phyloP scores from a whole-genome alignment of 331 rosid species.

The Quercus lobata region DNA sequence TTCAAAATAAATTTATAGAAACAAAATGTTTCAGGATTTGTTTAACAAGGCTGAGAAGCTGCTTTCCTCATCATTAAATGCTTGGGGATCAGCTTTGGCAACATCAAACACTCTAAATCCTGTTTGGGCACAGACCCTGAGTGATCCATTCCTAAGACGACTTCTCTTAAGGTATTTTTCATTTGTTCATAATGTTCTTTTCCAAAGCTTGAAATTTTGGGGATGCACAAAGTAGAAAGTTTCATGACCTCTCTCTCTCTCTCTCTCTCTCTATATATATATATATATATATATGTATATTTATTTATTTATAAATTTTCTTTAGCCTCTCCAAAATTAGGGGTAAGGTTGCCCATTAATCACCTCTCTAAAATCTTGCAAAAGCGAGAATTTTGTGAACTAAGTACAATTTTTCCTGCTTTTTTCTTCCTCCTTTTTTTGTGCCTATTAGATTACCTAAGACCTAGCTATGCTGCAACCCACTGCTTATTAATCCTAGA shows the following conservation, averaged over 20 bases:
- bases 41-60: slow-evolving; percentile 66
- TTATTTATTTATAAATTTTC: too few species aligned
- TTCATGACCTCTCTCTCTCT: neutral
- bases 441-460: too few species aligned
- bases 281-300: too few species aligned
- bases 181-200: neutral
- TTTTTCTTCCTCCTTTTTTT: too few species aligned
- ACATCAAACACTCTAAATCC: slow-evolving; percentile 59
- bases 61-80: slow-evolving; percentile 54
- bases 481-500: too few species aligned
- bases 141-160: slow-evolving; percentile 88
- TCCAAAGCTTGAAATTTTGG: neutral
- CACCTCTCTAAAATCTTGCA: too few species aligned
- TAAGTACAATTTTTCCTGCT: too few species aligned
- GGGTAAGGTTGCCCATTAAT: too few species aligned
- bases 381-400: too few species aligned
- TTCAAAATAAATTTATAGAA: slow-evolving; percentile 14
- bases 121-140: slow-evolving; percentile 86
- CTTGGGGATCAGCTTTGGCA: slow-evolving; percentile 71
- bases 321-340: too few species aligned
- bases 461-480: too few species aligned
- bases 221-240: neutral
- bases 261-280: too few species aligned
- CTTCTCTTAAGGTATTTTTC: slow-evolving; percentile 74
- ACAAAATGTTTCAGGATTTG: slow-evolving; percentile 55